phyloP scores from a whole-genome alignment of 2,329 filamentous ascomycete genomes.

The Trichoderma asperellum region DNA sequence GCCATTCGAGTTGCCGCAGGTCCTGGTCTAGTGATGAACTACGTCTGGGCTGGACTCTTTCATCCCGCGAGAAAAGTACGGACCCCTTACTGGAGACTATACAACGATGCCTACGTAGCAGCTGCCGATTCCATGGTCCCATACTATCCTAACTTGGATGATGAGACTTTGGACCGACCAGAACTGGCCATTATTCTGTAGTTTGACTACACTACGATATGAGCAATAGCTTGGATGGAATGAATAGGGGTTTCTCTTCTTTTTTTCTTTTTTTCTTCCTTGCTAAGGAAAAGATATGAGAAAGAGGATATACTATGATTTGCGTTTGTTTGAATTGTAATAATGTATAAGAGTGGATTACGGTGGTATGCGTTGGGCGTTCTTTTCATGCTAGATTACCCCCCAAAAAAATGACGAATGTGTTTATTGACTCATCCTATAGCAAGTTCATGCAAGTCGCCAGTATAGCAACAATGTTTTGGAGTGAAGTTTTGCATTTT shows the following conservation, averaged over 20 bases:
- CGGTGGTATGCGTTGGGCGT: conserved; percentile 24
- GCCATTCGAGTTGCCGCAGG: conserved; percentile 93
- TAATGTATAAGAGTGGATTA: conserved; percentile 21
- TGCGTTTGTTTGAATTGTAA: conserved; percentile 13
- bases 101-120: conserved; percentile 96
- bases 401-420: conserved; percentile 2
- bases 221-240: background rate
- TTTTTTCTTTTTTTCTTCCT: background rate
- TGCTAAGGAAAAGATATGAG: background rate
- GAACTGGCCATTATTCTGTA: conserved; percentile 85
- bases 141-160: conserved; percentile 87
- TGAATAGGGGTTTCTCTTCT: background rate
- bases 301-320: background rate
- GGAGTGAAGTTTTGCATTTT: background rate
- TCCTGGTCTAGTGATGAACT: conserved; percentile 92
- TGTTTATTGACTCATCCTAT: background rate
- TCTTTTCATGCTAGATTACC: conserved; percentile 19
- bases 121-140: conserved; percentile 93
- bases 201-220: conserved; percentile 32
- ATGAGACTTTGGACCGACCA: conserved; percentile 75
- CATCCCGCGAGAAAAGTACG: conserved; percentile 95
- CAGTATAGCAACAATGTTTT: background rate
- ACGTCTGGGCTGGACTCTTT: conserved; percentile 96
- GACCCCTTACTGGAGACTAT: conserved; percentile 92
- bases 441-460: background rate